Base-by-base conservation (phyloP, 176 grass and related monocot species). In the Saccharum spontaneum region DNA sequence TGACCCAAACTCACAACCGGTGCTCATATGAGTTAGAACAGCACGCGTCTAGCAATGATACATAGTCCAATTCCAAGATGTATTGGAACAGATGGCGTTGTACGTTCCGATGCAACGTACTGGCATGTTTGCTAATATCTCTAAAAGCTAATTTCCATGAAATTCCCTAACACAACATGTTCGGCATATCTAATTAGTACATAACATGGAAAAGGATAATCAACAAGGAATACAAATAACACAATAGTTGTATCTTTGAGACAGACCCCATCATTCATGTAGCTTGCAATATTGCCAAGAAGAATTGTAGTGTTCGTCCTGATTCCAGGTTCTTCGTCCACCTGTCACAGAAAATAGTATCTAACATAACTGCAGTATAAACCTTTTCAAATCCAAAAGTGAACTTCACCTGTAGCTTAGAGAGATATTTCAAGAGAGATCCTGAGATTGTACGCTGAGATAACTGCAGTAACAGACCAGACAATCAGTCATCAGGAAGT, bases 351-450 rank as follows among this genome's bases (percentile, higher is more conserved):
- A 88, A 77, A 84, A 76, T 17, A 23, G 23, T 84, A 69, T 24
- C 63, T 69, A 84, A n/a, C 31, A 67, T 37, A 79, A 67, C 30
- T 69, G 33, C 36, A 49, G 34, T 85, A 74, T 33, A 31, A 39
- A 60, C 36, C 61, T 63, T 79, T 18, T 69, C 45, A 69, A 50
- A 78, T 83, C 37, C 39, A 87, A 69, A 59, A 59, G 55, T 59
- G 55, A 59, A 59, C 20, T 59, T 68, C 76, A 96, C 97, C 97
- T 99, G 97, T 72, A 99, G 89, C 84, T 99, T 99, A 83, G 97
- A 96, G 37, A 99, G 93, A 89, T 96, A 99, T 82, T 99, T 99
- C 91, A 99, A 89, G 78, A 99, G 89, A 77, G 97, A 96, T 88
- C 97, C 94, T 86, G 97, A 94, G 69, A 99, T 93, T 39, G 94